Base-by-base conservation (phyloP, 257 asterid genomes). In the Solanum appendiculatum region DNA sequence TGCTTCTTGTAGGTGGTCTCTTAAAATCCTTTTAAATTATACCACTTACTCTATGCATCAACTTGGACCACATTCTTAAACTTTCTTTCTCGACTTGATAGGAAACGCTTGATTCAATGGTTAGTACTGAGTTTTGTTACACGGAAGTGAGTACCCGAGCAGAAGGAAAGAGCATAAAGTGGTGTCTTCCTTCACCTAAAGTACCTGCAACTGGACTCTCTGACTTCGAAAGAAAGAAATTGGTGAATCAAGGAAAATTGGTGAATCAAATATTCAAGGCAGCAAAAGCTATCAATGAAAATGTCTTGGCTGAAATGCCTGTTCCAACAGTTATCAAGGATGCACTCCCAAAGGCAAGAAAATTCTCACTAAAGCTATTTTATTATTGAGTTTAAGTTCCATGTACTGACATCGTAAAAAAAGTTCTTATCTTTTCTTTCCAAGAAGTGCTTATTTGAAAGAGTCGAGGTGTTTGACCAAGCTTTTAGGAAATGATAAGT, bases 161-260 rank as follows among this genome's bases (percentile, higher is more conserved):
- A 5, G 98, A 95, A 90, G 98, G 95, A 56, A 90, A 94, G 88
- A 94, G 94, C 93, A 89, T 87, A 86, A 90, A 98, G 72, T 97
- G 98, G 98, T 94, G 99, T 98, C 95, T 95, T 78, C 98, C 98
- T 87, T 94, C 98, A 21, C 99, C 99, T 0, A 91, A 91, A 34
- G 98, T 97, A 29, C 98, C 98, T 33, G 88, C 87, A 51, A 77
- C 82, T 8, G 99, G 99, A 40, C 96, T 97, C 72, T 94, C 98
- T 1, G 96, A 95, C 31, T 23, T 39, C 31, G 98, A 94, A 88
- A 92, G 98, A 54, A 94, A 89, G 92, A 92, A 93, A 86, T 83
- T 97, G 91, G 39, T 94, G 48, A 93, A 93, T 72, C 93, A 92
- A 82, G 97, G 95, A 4, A 95, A 92, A 91, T 14, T 93, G 87